Percentiles rank a stretch among this genome's conserved stretches.
Conservation (phyloP, 192 early-diverging fungal species). For the Coemansia sp. region DNA sequence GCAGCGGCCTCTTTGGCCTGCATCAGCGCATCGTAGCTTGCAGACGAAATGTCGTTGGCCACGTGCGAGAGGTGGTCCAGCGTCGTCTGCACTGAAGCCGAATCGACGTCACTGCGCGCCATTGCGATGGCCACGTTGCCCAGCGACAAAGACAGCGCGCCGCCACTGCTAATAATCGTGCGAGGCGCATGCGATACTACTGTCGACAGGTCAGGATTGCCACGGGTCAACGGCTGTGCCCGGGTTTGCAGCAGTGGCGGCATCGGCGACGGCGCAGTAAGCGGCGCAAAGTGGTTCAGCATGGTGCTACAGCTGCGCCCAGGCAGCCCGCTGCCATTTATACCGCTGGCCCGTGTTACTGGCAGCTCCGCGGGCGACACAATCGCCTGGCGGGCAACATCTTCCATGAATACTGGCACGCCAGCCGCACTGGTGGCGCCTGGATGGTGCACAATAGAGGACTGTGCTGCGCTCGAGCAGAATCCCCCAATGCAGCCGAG, state of each 20-base stretch:
- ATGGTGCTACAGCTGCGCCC: constrained; percentile 13
- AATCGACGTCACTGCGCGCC: constrained; percentile 20
- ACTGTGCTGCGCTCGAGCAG: not conserved
- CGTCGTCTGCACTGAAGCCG: constrained; percentile 29
- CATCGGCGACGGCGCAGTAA: constrained; percentile 31
- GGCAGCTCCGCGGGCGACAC: not conserved
- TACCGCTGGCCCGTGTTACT: not conserved
- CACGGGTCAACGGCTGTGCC: not conserved
- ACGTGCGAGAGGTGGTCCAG: constrained; percentile 42
- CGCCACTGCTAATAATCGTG: not conserved
- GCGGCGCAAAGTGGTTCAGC: constrained; percentile 14
- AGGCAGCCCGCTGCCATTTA: not conserved
- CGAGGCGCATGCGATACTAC: not conserved
- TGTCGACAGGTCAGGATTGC: not conserved
- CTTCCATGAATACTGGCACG: not conserved
- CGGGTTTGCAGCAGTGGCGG: constrained; percentile 25
- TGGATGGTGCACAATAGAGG: not conserved
- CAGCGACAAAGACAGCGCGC: constrained; percentile 39
- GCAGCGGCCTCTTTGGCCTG: constrained; percentile 26
- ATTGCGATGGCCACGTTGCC: constrained; percentile 47
- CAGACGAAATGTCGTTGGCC: constrained; percentile 25
- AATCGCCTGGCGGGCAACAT: not conserved
- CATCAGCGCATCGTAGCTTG: constrained; percentile 22
- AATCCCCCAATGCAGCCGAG: not conserved
- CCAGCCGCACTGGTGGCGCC: constrained; percentile 3